phyloP scores from a whole-genome alignment of 495 filamentous ascomycete species.

The Penicillium pulvis region DNA sequence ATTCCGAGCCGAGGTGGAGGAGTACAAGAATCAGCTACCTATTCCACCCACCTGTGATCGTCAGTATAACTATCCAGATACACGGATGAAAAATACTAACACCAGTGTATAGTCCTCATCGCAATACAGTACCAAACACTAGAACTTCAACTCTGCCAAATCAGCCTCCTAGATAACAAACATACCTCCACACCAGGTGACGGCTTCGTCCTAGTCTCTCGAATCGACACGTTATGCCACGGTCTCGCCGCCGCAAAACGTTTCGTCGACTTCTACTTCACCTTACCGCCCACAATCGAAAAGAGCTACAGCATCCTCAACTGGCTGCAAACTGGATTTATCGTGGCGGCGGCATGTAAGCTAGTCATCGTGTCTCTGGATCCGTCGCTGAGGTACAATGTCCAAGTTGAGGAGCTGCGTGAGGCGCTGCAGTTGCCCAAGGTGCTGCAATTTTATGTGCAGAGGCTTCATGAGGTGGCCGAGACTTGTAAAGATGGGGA shows the following conservation, averaged over 20 bases:
- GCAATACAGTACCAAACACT: conserved; percentile 15
- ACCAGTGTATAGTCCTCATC: conserved; percentile 7
- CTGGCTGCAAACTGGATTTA: conserved; percentile 20
- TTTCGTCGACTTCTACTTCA: conserved; percentile 16
- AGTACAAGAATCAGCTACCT: conserved; percentile 18
- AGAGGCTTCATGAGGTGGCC: conserved; percentile 4
- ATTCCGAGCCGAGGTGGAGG: conserved; percentile 14
- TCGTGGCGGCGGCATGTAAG: conserved; percentile 21
- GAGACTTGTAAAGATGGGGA: conserved; percentile 12
- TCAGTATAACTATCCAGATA: neutral
- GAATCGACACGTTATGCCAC: conserved; percentile 17
- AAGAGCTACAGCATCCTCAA: conserved; percentile 12
- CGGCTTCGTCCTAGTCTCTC: neutral
- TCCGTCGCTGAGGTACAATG: conserved; percentile 17
- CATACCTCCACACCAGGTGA: conserved; percentile 1
- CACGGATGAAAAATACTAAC: neutral
- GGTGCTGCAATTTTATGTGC: conserved; percentile 1
- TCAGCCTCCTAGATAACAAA: conserved; percentile 15
- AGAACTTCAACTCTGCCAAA: conserved; percentile 21
- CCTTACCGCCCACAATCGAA: conserved; percentile 8
- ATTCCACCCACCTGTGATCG: conserved; percentile 11
- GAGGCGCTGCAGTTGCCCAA: conserved; percentile 14
- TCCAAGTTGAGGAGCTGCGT: conserved; percentile 13
- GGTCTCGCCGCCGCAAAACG: conserved; percentile 19
- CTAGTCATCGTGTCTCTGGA: conserved; percentile 19